Evolutionary conservation across 345 rosid genomes (phyloP), one percentile per base, ranked within the genome.

Genomic region (Conringia planisiliqua): DNA sequence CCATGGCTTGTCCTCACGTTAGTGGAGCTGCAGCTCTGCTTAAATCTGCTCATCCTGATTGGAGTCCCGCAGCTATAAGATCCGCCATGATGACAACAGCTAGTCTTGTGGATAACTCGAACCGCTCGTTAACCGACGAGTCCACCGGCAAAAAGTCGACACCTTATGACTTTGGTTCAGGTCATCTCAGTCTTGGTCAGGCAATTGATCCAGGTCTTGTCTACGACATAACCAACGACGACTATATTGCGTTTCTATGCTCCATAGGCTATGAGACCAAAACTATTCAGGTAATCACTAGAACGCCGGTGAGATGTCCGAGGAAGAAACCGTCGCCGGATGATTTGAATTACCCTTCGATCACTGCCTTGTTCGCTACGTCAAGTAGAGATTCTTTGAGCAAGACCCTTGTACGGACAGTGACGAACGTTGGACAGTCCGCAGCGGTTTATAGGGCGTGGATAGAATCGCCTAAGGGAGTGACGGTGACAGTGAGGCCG

Each of bases 271-370:
- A 29, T 22, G 39, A 38, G 0, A 12, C 38, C 2, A 56, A 24
- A 32, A 56, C 61, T 3, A 56, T 56, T 56, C 61, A 56, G 8
- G 39, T 56, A 0, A 56, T 56, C 22, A 56, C 61, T 8, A 56
- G 61, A 7, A 56, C 61, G 6, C 61, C 61, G 6, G 61, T 56
- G 39, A 56, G 61, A 8, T 56, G 61, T 56, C 61, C 61, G 6
- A 73, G 24, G 59, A 86, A 46, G 77, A 62, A 71, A 74, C 86
- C 93, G 3, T 69, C 78, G 44, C 88, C 93, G 1, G 93, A 83
- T 71, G 87, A 87, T 73, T 79, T 91, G 10, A 90, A 94, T 68
- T 94, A 94, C 73, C 98, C 96, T 1, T 91, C 97, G 7, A 69
- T 94, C 10, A 85, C 83, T 0, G 90, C 93, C n/a, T n/a, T 88